Percentiles rank a stretch among this genome's conserved stretches.
phyloP scores from a whole-genome alignment of 306 rosid species.

The Acacia crassicarpa region DNA sequence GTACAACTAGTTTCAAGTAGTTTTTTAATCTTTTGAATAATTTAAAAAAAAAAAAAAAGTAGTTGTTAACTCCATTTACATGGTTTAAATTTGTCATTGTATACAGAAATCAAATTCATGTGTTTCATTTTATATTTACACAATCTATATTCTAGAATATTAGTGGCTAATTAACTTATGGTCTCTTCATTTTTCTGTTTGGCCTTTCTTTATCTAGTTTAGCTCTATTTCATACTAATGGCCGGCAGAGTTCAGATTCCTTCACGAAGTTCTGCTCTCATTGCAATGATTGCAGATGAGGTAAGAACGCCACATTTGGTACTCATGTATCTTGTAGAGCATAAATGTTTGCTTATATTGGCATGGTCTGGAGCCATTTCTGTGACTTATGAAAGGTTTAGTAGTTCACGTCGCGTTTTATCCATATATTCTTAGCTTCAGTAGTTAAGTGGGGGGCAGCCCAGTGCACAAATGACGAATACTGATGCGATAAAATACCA shows the following conservation, averaged over 20 bases:
- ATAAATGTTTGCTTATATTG: background rate
- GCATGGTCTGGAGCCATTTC: background rate
- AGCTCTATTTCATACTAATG: conserved; percentile 39
- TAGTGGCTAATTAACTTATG: conserved; percentile 1
- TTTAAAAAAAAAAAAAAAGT: too few species aligned
- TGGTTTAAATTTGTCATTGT: background rate
- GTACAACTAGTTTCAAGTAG: background rate
- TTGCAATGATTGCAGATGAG: conserved; percentile 94
- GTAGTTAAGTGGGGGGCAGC: background rate
- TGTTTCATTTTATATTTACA: conserved; percentile 3
- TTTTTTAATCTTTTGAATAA: too few species aligned
- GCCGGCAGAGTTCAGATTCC: conserved; percentile 61
- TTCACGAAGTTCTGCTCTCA: conserved; percentile 57
- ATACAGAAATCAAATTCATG: background rate
- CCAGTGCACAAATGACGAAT: background rate
- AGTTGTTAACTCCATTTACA: background rate
- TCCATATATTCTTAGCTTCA: conserved; percentile 1
- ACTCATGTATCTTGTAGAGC: background rate
- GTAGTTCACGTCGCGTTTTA: background rate
- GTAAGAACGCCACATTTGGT: conserved; percentile 31
- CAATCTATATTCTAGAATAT: background rate
- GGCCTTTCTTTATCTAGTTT: background rate
- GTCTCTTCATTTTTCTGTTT: background rate
- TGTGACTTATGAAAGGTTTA: conserved; percentile 16
- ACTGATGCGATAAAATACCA: background rate